A percentile compares a stretch with the other conserved stretches of the same genome.
phyloP scores from a whole-genome alignment of 495 filamentous ascomycete species.

The Hypoxylon crocopeplum region DNA sequence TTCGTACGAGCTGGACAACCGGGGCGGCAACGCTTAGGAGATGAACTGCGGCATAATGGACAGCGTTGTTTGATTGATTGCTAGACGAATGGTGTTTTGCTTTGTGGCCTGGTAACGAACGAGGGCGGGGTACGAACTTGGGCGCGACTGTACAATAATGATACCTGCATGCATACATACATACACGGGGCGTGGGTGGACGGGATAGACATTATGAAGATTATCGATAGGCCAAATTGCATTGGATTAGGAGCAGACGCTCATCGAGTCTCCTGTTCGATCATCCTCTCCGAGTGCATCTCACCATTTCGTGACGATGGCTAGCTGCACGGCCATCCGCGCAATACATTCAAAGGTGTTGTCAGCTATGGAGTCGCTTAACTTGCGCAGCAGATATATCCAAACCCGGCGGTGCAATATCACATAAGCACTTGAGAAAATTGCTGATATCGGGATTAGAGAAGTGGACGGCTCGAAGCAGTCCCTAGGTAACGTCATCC shows the following conservation, averaged over 20 bases:
- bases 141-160: not conserved
- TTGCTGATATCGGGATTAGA: not conserved
- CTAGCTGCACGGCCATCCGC: too few species aligned
- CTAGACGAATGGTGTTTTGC: not conserved
- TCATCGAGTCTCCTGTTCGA: slow-evolving; percentile 9
- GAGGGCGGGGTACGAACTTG: not conserved
- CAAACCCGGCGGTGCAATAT: not conserved
- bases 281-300: too few species aligned
- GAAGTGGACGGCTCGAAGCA: too few species aligned
- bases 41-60: not conserved
- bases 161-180: not conserved
- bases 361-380: not conserved
- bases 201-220: slow-evolving; percentile 5
- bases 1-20: slow-evolving; percentile 28
- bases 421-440: not conserved
- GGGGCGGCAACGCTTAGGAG: not conserved
- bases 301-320: too few species aligned
- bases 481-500: too few species aligned
- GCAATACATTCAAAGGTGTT: too few species aligned
- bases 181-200: not conserved
- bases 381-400: not conserved
- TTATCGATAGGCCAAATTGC: slow-evolving; percentile 13
- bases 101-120: not conserved
- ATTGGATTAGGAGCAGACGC: not conserved
- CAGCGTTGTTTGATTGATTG: not conserved